Evolutionary conservation across 306 rosid genomes (phyloP).

Genomic region (Cicer pinnatifidum): DNA sequence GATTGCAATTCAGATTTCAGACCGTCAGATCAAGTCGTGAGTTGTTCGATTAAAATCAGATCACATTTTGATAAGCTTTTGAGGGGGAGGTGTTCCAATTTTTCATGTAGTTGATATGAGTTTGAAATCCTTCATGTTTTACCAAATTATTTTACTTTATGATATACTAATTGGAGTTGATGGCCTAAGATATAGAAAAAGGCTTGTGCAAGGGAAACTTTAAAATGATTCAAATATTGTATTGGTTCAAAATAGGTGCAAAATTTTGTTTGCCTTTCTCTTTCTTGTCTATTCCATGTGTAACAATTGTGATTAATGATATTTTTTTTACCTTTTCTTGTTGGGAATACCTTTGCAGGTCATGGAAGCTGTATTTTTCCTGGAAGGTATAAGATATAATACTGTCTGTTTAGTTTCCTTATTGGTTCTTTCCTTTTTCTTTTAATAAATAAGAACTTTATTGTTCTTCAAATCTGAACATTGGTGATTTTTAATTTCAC

Average conservation of each 20-base stretch:
- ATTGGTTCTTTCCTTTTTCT: constrained; percentile 29
- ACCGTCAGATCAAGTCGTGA: too few relatives aligned
- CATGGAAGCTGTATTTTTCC: constrained; percentile 93
- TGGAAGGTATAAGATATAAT: constrained; percentile 72
- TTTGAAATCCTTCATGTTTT: constrained; percentile 14
- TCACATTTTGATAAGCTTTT: too few relatives aligned
- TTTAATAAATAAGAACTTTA: neutral
- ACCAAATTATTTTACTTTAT: constrained; percentile 33
- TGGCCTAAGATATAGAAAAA: constrained; percentile 7
- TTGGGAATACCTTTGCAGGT: constrained; percentile 60
- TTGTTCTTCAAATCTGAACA: neutral
- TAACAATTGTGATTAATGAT: constrained; percentile 24
- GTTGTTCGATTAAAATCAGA: too few relatives aligned
- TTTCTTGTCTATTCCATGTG: constrained; percentile 12
- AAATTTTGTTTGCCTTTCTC: constrained; percentile 43
- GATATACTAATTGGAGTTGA: neutral
- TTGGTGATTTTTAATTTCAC: neutral
- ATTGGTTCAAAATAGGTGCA: constrained; percentile 54
- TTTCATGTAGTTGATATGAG: constrained; percentile 13
- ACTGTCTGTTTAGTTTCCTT: constrained; percentile 16
- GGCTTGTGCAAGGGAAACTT: neutral
- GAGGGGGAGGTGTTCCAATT: neutral
- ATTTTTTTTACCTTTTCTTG: neutral
- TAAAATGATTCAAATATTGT: constrained; percentile 36
- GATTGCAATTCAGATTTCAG: too few relatives aligned